These are phyloP conservation scores for Limnomonas spitsbergensis DNA, from an alignment of 139 green algal species.

Conservation along the genomic window DNA sequence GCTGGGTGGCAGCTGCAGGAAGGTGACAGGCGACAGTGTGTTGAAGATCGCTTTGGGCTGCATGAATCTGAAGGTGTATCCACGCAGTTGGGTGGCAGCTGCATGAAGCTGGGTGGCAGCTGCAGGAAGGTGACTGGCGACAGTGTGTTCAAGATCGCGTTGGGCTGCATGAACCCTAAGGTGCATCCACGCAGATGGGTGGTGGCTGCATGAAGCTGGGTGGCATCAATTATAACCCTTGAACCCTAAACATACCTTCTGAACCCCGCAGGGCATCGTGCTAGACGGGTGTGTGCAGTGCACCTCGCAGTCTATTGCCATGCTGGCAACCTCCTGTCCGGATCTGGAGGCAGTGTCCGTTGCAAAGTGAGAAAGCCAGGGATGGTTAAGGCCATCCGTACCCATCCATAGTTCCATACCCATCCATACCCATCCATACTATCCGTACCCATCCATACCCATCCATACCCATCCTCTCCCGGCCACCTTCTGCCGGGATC, in stretches of 20 bases:
- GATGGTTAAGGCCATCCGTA: too few relatives aligned
- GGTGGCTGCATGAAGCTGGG: too few relatives aligned
- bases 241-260: too few relatives aligned
- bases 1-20: too few relatives aligned
- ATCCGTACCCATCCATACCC: too few relatives aligned
- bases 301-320: background rate
- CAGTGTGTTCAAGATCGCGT: background rate
- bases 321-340: background rate
- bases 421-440: too few relatives aligned
- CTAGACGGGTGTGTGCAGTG: conserved; percentile 1
- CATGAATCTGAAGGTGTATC: background rate
- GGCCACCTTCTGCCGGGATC: too few relatives aligned
- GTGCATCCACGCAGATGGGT: background rate
- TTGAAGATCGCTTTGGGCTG: background rate
- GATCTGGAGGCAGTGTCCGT: background rate
- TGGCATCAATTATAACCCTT: too few relatives aligned
- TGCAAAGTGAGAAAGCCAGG: background rate
- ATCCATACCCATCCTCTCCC: too few relatives aligned
- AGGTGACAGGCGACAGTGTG: background rate
- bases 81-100: background rate
- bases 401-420: too few relatives aligned
- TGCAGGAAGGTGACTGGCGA: too few relatives aligned
- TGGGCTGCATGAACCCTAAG: background rate
- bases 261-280: background rate
- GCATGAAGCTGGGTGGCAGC: too few relatives aligned